Evolutionary conservation across 2,329 filamentous ascomycete genomes (phyloP), one percentile per base, ranked within the genome.

Genomic region (Aspergillus floridensis): DNA sequence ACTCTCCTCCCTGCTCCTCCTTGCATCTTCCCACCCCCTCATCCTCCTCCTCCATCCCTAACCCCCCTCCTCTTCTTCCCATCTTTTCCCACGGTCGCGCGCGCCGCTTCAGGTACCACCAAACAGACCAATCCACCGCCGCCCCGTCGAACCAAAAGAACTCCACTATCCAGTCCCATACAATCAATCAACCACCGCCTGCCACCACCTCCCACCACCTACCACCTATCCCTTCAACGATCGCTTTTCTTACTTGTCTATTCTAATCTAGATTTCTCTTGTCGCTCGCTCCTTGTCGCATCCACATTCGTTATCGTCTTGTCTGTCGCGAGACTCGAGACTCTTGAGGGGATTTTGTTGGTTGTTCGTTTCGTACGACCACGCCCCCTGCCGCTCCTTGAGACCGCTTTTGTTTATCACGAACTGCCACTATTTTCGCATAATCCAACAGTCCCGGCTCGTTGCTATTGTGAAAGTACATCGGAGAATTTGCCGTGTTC

Each of bases 341-440:
- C 31, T 32, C 38, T 56, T 59, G 46, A 62, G 62, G 63, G 59
- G 54, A 55, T 51, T 50, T 47, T 57, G 61, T 61, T 64, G 61
- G 60, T 59, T 58, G 46, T 53, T 54, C 44, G 19, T 56, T 53
- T 53, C 49, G 59, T 57, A 16, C 57, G 57, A 61, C 58, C 59
- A 57, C 61, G 44, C 47, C 59, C 63, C 65, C 63, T 65, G 67
- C 66, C 69, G 61, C 69, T 71, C 69, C 63, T 70, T 72, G 53
- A 61, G 53, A 49, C 26, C 57, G 35, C 58, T 56, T 44, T 63
- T 64, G 62, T 65, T 64, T 61, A 58, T 55, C 55, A 31, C 48
- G 54, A 50, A 53, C 53, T 48, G 49, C 44, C 41, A 44, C 53
- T 46, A 49, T 16, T 52, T 49, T 24, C 49, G 57, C 62, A 56